phyloP scores from a whole-genome alignment of 108 stramenopile genomes.

The Schizochytrium sp. region DNA sequence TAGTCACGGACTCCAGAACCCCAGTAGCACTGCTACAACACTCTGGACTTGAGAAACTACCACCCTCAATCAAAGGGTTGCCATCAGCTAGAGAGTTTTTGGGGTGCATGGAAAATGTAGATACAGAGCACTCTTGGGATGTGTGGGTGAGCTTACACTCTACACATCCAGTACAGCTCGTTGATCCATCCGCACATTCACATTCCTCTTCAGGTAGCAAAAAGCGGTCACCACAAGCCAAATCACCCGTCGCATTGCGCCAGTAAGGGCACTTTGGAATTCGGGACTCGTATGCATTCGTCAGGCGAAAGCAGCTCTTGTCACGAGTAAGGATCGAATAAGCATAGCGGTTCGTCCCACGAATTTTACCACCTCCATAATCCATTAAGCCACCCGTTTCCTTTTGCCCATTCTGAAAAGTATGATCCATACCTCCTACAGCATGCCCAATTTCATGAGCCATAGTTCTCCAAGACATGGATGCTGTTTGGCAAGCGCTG shows the following conservation, averaged over 20 bases:
- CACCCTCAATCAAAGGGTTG: neutral
- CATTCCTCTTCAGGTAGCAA: slow-evolving; percentile 18
- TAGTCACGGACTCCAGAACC: neutral
- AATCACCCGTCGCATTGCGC: neutral
- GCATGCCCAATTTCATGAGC: neutral
- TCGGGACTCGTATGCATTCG: neutral
- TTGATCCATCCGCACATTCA: slow-evolving; percentile 25
- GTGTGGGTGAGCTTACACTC: neutral
- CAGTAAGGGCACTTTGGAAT: slow-evolving; percentile 24
- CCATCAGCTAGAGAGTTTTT: neutral
- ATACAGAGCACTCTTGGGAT: neutral
- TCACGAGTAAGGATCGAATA: neutral
- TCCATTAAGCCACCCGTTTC: slow-evolving; percentile 11
- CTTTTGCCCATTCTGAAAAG: neutral
- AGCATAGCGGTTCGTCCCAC: slow-evolving; percentile 15
- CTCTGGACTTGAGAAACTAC: neutral
- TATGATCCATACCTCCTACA: neutral
- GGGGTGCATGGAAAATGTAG: neutral
- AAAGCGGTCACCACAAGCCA: slow-evolving; percentile 30
- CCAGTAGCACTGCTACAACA: neutral
- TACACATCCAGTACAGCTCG: neutral
- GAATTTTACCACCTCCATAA: neutral
- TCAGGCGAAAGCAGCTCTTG: neutral
- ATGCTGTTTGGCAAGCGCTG: neutral
- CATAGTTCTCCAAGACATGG: neutral